Conservation (phyloP, 768 basidiomycete species). For the Hortiboletus campestris region DNA sequence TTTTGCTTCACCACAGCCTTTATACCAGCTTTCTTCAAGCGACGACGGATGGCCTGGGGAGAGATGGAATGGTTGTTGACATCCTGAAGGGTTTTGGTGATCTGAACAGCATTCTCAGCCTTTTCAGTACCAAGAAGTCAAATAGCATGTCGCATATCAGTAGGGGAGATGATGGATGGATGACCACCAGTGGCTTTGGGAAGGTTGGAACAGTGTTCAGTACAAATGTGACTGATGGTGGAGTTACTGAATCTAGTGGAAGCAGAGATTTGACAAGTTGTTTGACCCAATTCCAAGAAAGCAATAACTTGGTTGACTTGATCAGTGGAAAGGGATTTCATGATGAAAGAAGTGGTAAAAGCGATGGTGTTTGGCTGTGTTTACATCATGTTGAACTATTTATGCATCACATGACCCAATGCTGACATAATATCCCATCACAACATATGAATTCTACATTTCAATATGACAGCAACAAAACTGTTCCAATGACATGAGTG, state of each 20-base stretch:
- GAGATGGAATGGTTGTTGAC: background rate
- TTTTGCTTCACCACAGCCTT: constrained; percentile 1
- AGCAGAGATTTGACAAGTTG: background rate
- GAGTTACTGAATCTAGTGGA: background rate
- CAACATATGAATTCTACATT: too few species aligned
- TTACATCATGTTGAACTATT: too few species aligned
- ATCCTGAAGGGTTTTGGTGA: background rate
- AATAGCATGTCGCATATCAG: background rate
- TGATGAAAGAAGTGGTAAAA: background rate
- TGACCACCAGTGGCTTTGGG: background rate
- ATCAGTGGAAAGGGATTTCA: background rate
- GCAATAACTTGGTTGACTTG: background rate
- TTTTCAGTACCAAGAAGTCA: background rate
- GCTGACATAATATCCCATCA: too few species aligned
- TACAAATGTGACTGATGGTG: background rate
- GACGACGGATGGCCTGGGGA: background rate
- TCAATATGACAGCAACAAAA: too few species aligned
- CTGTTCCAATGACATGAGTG: too few species aligned
- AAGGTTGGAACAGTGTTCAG: background rate
- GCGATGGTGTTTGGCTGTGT: too few species aligned
- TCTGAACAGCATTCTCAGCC: background rate
- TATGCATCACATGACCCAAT: too few species aligned
- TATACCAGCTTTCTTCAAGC: background rate
- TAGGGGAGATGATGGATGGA: background rate
- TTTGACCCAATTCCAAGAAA: background rate